Base-by-base conservation (phyloP, 179 eudicot species). In the Beta corolliflora region DNA sequence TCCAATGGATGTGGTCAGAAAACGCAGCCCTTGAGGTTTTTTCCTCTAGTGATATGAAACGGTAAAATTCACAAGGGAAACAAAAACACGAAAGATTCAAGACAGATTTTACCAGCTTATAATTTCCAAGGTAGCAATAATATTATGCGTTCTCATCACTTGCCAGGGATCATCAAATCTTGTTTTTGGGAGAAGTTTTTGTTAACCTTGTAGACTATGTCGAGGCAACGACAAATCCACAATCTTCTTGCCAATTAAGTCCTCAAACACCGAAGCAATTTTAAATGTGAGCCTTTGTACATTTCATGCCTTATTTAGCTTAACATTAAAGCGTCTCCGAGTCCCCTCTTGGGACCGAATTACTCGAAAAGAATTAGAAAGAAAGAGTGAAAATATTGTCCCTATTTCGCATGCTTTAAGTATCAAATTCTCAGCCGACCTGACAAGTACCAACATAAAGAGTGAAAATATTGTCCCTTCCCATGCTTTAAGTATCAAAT, bases 131-230 rank as follows among this genome's bases (percentile, higher is more conserved):
- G n/a, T n/a, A n/a, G n/a, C n/a, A n/a, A n/a, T n/a, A n/a, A n/a
- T n/a, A n/a, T n/a, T n/a, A n/a, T n/a, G n/a, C n/a, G n/a, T n/a
- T n/a, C n/a, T n/a, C n/a, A n/a, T n/a, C n/a, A n/a, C n/a, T 19
- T 69, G 53, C 41, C 89, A 88, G 90, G 90, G 89, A 79, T 84
- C 90, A 58, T 82, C 87, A 45, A 88, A 86, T 80, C 77, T 85
- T 31, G 84, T 86, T 88, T 41, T 31, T 81, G 75, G 90, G 90
- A 59, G 90, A 88, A 78, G 85, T 84, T 72, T 79, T 82, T 7
- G 79, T 88, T 9, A 86, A 88, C 63, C 69, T 88, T 69, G 89
- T 87, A 75, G 89, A 84, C 71, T 86, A 80, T 81, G 84, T 82
- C 13, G 84, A 84, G 61, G 87, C 87, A 75, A 79, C 80, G 7